These are phyloP conservation scores for Nyssa sinensis DNA, from an alignment of 148 eudicot species.

Conservation along the genomic window DNA sequence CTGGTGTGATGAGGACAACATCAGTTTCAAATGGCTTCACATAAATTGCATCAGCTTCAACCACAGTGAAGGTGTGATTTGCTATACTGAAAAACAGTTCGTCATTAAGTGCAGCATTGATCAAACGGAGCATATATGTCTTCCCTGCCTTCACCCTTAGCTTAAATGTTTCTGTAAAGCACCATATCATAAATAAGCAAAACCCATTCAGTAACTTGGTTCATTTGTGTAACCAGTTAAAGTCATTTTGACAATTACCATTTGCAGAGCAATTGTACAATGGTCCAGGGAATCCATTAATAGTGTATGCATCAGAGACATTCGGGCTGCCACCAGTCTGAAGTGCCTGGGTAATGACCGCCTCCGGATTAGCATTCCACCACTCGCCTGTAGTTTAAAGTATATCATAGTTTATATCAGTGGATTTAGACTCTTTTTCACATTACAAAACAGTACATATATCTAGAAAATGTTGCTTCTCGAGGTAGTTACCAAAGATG, in stretches of 20 bases:
- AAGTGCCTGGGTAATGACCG: conserved; percentile 41
- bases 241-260: background rate
- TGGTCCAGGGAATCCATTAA: conserved; percentile 59
- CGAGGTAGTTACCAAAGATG: conserved; percentile 31
- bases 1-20: conserved; percentile 43
- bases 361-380: conserved; percentile 55
- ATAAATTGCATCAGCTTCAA: conserved; percentile 51
- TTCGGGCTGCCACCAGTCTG: conserved; percentile 55
- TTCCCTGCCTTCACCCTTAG: conserved; percentile 48
- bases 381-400: conserved; percentile 42
- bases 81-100: conserved; percentile 55
- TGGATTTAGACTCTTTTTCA: background rate
- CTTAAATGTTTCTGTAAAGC: conserved; percentile 41
- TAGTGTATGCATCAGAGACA: conserved; percentile 55
- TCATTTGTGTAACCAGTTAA: no score
- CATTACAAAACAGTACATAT: background rate
- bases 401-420: background rate
- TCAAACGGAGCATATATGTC: conserved; percentile 42
- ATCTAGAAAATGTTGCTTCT: background rate
- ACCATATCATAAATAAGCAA: background rate
- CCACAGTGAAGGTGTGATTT: conserved; percentile 50
- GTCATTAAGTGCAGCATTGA: conserved; percentile 61
- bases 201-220: no score
- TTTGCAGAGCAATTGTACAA: conserved; percentile 49
- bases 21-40: conserved; percentile 49